These are phyloP conservation scores for Phytopythium chamaehyphon DNA, from an alignment of 352 stramenopile genomes.

Conservation along the genomic window DNA sequence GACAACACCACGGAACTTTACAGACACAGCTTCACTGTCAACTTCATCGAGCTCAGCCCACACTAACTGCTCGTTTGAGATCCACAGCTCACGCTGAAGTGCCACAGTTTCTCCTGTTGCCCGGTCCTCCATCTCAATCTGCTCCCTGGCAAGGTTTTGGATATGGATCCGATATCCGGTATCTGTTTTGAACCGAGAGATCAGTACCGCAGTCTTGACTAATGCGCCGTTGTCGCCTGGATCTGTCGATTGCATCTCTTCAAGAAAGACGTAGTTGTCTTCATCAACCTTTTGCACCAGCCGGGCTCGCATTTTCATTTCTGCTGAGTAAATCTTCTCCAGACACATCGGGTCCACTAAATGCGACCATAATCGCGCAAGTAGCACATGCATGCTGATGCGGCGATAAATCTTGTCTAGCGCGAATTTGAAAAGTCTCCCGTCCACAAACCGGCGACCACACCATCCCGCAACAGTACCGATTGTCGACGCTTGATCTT, in stretches of 20 bases:
- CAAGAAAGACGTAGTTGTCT: constrained; percentile 4
- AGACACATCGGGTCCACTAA: not conserved
- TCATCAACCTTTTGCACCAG: constrained; percentile 9
- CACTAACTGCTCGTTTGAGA: too few relatives aligned
- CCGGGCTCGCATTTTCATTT: not conserved
- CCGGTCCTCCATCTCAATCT: too few relatives aligned
- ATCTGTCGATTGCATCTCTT: not conserved
- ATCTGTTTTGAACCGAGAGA: too few relatives aligned
- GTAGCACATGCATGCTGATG: constrained; percentile 14
- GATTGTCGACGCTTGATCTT: constrained; percentile 8
- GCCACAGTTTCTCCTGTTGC: too few relatives aligned
- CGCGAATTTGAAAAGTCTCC: constrained; percentile 15
- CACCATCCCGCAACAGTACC: constrained; percentile 21
- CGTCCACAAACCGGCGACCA: constrained; percentile 14
- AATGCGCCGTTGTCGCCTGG: not conserved
- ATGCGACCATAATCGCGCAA: constrained; percentile 7
- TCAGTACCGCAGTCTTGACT: too few relatives aligned
- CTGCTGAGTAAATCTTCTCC: not conserved
- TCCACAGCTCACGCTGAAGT: too few relatives aligned
- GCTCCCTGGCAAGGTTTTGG: too few relatives aligned
- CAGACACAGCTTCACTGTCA: too few relatives aligned
- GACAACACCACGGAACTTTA: too few relatives aligned
- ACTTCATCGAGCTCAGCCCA: too few relatives aligned
- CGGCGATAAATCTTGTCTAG: constrained; percentile 17
- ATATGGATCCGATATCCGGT: too few relatives aligned